Evolutionary conservation across 176 grass and related monocot genomes (phyloP), one percentile per base, ranked within the genome.

Genomic region (Ampelocalamus luodianensis): DNA sequence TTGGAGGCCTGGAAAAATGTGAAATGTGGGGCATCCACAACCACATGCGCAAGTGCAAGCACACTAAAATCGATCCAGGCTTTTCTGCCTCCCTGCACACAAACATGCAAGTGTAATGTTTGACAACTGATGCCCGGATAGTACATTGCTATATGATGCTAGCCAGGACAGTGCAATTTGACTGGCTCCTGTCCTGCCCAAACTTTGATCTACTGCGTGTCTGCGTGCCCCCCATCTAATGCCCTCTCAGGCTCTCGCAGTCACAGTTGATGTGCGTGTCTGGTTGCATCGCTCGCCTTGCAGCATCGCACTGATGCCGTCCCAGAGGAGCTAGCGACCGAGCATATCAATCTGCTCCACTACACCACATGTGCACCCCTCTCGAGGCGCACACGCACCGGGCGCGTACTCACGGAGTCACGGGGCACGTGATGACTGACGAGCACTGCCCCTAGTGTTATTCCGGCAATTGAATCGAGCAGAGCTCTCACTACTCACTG

Each of bases 151-250:
- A 24, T 32, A 16, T 59, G 60, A 68, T 81, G 64, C 71, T 51
- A 46, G 38, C 71, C 66, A 46, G 63, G 50, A 11, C 79, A 66
- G 67, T 83, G 74, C 73, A 86, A 74, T 87, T 90, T 79, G 88
- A 90, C 84, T 74, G 79, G 59, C 80, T 32, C 59, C 17, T 22
- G 15, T 32, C 59, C 17, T 22, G 15, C 40, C 64, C 50, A 32
- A 58, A 34, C 53, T 71, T 20, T 14, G 80, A 72, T 83, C 44
- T 13, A 53, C 54, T 54, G 44, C 54, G 54, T 54, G 51, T 0
- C 54, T 54, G 44, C 54, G 54, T 54, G 51, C 5, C n/a, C 53
- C 22, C 12, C 63, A 23, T 26, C 44, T 39, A 56, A 1, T 17
- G 29, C 16, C 17, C 43, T 10, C 43, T 37, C 48, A n/a, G 23